Evolutionary conservation across 495 filamentous ascomycete genomes (phyloP).

Genomic region (Penicillium verhagenii): DNA sequence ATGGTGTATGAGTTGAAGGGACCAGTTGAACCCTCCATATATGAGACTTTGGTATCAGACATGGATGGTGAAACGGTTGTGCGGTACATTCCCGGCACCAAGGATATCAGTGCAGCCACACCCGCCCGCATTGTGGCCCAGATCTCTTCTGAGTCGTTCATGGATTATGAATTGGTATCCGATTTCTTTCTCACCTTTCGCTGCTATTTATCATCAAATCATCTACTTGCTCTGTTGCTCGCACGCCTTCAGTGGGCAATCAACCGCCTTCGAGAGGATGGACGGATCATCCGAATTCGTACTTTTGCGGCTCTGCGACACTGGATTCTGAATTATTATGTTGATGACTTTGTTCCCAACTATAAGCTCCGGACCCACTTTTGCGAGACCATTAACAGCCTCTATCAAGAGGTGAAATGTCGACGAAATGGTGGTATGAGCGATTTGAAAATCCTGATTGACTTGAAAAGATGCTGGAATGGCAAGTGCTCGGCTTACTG

Average conservation of each 20-base stretch:
- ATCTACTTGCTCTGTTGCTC: slow-evolving; percentile 79
- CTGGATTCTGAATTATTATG: slow-evolving; percentile 98
- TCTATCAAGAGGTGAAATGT: slow-evolving; percentile 61
- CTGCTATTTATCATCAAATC: slow-evolving; percentile 70
- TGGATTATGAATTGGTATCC: slow-evolving; percentile 96
- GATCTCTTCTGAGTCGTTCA: slow-evolving; percentile 91
- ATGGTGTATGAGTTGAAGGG: slow-evolving; percentile 45
- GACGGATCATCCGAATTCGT: slow-evolving; percentile 87
- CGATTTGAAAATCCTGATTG: slow-evolving; percentile 86
- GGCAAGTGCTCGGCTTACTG: slow-evolving; percentile 85
- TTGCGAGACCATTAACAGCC: slow-evolving; percentile 75
- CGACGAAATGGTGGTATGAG: slow-evolving; percentile 59
- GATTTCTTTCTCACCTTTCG: slow-evolving; percentile 98
- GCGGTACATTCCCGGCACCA: slow-evolving; percentile 68
- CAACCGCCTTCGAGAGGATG: slow-evolving; percentile 74
- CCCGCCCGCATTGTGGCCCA: slow-evolving; percentile 93
- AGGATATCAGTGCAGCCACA: slow-evolving; percentile 83
- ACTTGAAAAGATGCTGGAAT: slow-evolving; percentile 97
- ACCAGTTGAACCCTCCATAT: slow-evolving; percentile 61
- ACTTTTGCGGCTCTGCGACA: slow-evolving; percentile 96
- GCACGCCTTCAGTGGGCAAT: slow-evolving; percentile 87
- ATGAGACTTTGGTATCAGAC: slow-evolving; percentile 69
- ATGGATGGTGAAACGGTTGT: slow-evolving; percentile 81
- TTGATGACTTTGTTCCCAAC: slow-evolving; percentile 91
- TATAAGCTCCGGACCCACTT: slow-evolving; percentile 76